Evolutionary conservation across 345 rosid species (phyloP).

Genomic region (Eucalyptus erythrocorys): DNA sequence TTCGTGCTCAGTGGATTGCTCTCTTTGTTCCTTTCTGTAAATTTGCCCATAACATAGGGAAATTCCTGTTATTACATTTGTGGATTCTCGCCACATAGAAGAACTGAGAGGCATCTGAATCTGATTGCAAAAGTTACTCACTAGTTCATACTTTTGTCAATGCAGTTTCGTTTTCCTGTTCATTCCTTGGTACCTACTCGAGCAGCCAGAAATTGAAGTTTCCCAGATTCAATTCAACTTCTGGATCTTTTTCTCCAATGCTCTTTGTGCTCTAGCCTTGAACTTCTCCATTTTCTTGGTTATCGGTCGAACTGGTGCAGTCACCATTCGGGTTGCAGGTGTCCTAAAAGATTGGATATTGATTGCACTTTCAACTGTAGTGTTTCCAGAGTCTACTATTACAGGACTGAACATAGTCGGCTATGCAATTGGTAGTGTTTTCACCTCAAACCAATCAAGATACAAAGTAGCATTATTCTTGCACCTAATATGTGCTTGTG

Average conservation of each 20-base stretch:
- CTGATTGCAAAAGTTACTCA: background rate
- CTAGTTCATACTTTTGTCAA: background rate
- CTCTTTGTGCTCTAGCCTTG: constrained; percentile 87
- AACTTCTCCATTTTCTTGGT: constrained; percentile 94
- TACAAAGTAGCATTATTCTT: background rate
- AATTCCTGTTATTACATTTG: background rate
- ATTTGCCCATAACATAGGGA: background rate
- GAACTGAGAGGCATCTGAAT: background rate
- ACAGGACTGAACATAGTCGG: constrained; percentile 90
- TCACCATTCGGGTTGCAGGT: constrained; percentile 96
- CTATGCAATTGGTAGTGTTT: constrained; percentile 80
- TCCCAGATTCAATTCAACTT: constrained; percentile 87
- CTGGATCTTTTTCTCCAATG: constrained; percentile 97
- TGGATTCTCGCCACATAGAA: background rate
- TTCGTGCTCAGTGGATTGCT: background rate
- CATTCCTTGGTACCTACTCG: constrained; percentile 89
- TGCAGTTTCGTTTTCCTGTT: constrained; percentile 90
- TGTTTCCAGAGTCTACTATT: constrained; percentile 89
- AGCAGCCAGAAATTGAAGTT: constrained; percentile 80
- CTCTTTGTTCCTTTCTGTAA: background rate
- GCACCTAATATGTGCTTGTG: background rate
- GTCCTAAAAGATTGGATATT: constrained; percentile 99
- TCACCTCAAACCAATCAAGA: background rate
- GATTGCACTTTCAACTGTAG: constrained; percentile 85
- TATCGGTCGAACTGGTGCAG: constrained; percentile 95